Percentiles rank a stretch among this genome's conserved stretches.
Conservation (phyloP, 805 yeast genomes). For the Myxozyma monticola region DNA sequence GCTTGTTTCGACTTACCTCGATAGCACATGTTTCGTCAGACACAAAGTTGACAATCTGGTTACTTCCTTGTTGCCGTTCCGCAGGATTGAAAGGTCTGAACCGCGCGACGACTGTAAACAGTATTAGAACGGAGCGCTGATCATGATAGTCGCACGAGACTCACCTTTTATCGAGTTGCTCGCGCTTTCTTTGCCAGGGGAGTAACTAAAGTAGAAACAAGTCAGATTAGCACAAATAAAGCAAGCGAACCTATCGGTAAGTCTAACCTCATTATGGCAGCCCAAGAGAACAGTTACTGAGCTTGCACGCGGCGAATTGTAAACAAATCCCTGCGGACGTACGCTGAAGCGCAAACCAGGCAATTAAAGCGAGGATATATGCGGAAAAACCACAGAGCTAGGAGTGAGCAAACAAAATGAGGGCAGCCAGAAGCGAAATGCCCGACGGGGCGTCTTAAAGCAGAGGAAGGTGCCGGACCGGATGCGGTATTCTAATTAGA, state of each 20-base stretch:
- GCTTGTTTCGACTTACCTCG: slow-evolving; percentile 12
- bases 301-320: too few relatives aligned
- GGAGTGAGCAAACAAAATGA: too few relatives aligned
- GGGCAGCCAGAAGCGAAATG: too few relatives aligned
- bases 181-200: slow-evolving; percentile 17
- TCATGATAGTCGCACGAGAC: background rate
- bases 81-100: slow-evolving; percentile 57
- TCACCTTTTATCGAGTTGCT: slow-evolving; percentile 25
- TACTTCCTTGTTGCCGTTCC: slow-evolving; percentile 37
- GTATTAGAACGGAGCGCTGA: background rate
- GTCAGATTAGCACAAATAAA: background rate
- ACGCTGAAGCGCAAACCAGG: too few relatives aligned
- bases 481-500: too few relatives aligned
- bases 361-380: too few relatives aligned
- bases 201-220: slow-evolving; percentile 2
- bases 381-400: too few relatives aligned
- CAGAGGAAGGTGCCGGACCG: too few relatives aligned
- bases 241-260: background rate
- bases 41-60: slow-evolving; percentile 32
- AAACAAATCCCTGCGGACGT: too few relatives aligned
- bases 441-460: too few relatives aligned
- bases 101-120: slow-evolving; percentile 62
- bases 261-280: background rate
- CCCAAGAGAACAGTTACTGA: too few relatives aligned
- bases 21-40: slow-evolving; percentile 35